These are phyloP conservation scores for Rosa hybrid DNA, from an alignment of 331 rosid genomes.

Conservation along the genomic window DNA sequence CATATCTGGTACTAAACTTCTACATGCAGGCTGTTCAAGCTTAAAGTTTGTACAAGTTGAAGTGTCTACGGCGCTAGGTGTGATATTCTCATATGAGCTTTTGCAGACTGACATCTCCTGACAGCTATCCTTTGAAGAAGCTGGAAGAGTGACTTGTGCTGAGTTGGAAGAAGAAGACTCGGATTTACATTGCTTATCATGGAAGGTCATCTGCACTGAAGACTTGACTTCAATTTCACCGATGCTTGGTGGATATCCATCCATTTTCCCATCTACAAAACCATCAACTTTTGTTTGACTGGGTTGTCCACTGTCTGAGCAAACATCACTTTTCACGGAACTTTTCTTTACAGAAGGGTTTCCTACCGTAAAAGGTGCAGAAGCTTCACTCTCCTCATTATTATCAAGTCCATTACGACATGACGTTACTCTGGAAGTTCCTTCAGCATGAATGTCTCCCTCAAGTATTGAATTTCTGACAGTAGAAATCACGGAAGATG, in stretches of 20 bases:
- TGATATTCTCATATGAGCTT: constrained; percentile 22
- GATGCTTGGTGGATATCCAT: constrained; percentile 2
- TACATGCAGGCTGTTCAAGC: constrained; percentile 23
- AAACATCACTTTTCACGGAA: constrained; percentile 13
- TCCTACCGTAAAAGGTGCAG: constrained; percentile 12
- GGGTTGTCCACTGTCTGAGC: constrained; percentile 23
- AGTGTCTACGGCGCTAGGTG: constrained; percentile 17
- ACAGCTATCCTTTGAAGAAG: constrained; percentile 35
- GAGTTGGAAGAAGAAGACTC: constrained; percentile 38
- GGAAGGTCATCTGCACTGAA: constrained; percentile 17
- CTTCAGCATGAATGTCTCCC: constrained; percentile 6
- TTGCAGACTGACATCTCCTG: constrained; percentile 28
- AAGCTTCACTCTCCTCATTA: constrained; percentile 19
- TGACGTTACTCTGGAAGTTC: constrained; percentile 2
- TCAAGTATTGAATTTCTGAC: constrained; percentile 6
- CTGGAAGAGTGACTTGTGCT: constrained; percentile 28
- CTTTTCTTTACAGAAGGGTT: constrained; percentile 13
- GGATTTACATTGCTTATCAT: constrained; percentile 25
- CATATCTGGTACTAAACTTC: constrained; percentile 15
- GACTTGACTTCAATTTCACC: constrained; percentile 26
- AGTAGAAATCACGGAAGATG: constrained; percentile 19
- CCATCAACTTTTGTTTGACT: constrained; percentile 14
- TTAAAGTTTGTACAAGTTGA: constrained; percentile 16
- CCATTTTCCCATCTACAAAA: constrained; percentile 6
- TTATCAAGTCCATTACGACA: constrained; percentile 11